Evolutionary conservation across 2,329 filamentous ascomycete genomes (phyloP).

Genomic region (Colletotrichum orchidophilum): DNA sequence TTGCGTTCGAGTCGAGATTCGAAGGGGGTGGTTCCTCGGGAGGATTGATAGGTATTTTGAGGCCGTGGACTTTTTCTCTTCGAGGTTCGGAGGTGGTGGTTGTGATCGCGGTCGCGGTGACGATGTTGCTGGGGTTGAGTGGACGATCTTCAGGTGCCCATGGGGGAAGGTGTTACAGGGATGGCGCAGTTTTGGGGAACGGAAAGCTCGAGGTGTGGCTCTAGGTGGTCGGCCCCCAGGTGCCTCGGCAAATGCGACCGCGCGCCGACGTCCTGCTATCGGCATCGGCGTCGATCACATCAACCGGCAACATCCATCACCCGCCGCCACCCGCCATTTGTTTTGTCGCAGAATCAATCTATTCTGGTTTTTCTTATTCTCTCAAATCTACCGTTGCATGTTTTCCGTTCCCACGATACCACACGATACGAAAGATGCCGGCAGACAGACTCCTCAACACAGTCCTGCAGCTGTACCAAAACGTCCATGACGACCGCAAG

Average conservation of each 20-base stretch:
- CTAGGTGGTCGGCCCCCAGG: constrained; percentile 26
- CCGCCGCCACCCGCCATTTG: background rate
- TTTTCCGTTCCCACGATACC: background rate
- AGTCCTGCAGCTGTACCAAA: constrained; percentile 68
- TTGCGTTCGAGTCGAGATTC: background rate
- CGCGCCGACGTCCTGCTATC: constrained; percentile 20
- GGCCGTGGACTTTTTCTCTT: background rate
- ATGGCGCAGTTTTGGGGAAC: constrained; percentile 14
- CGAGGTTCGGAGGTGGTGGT: background rate
- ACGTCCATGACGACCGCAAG: constrained; percentile 58
- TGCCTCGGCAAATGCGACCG: constrained; percentile 41
- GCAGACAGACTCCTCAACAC: constrained; percentile 73
- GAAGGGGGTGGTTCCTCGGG: constrained; percentile 23
- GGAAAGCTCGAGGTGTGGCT: constrained; percentile 27
- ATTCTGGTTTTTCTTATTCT: too few relatives aligned
- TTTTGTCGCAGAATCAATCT: too few relatives aligned
- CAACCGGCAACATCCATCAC: background rate
- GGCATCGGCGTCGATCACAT: constrained; percentile 9
- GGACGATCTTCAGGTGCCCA: constrained; percentile 3
- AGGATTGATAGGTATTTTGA: background rate
- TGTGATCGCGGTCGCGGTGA: background rate
- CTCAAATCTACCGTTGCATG: background rate
- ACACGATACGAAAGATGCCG: constrained; percentile 60
- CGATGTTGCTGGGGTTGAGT: constrained; percentile 19
- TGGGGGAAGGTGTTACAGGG: constrained; percentile 18